Evolutionary conservation across 2,329 filamentous ascomycete species (phyloP).

Genomic region (Alternaria consortialis): DNA sequence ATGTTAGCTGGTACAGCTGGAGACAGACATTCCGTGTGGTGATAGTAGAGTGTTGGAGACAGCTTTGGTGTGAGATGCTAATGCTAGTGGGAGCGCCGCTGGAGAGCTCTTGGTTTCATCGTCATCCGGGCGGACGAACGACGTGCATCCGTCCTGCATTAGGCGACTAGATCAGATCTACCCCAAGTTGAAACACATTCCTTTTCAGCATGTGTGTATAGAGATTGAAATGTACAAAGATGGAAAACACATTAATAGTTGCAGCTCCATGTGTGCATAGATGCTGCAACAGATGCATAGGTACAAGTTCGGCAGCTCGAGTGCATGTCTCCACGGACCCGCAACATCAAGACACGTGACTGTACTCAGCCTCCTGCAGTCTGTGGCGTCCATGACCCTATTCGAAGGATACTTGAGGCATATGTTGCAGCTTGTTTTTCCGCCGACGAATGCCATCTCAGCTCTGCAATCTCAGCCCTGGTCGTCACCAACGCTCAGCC

Average conservation of each 20-base stretch:
- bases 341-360: conserved; percentile 6
- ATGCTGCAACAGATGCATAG: not conserved
- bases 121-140: conserved; percentile 26
- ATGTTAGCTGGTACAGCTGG: conserved; percentile 10
- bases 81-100: conserved; percentile 16
- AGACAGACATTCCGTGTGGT: conserved; percentile 20
- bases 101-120: conserved; percentile 31
- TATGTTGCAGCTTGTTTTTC: conserved; percentile 14
- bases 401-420: conserved; percentile 12
- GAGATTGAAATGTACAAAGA: not conserved
- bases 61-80: conserved; percentile 22
- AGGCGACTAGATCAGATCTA: conserved; percentile 9
- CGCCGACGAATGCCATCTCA: not conserved
- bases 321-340: not conserved
- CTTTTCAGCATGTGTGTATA: not conserved
- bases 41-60: conserved; percentile 3
- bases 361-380: conserved; percentile 6
- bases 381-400: conserved; percentile 3
- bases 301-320: not conserved
- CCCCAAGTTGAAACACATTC: conserved; percentile 1
- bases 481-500: conserved; percentile 8
- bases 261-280: not conserved
- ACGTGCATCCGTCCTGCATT: conserved; percentile 23
- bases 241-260: not conserved
- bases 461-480: not conserved